phyloP scores from a whole-genome alignment of 805 yeast genomes.

The Metschnikowia koreensis region DNA sequence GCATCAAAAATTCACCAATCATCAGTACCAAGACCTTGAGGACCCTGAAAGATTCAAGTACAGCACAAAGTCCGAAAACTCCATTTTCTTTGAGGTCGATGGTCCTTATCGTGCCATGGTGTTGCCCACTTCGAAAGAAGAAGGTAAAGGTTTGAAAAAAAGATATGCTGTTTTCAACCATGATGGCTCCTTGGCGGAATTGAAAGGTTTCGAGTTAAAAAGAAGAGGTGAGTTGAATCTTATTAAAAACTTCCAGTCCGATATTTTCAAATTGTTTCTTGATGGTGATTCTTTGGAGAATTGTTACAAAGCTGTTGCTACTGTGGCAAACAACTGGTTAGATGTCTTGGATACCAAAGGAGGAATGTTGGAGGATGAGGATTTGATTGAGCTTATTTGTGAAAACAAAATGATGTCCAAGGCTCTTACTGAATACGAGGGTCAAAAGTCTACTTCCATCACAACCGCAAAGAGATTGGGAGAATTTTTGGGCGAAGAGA shows the following conservation, averaged over 20 bases:
- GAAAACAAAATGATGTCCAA: slow-evolving; percentile 96
- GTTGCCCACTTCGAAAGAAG: slow-evolving; percentile 94
- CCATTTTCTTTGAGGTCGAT: slow-evolving; percentile 96
- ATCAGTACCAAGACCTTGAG: slow-evolving; percentile 84
- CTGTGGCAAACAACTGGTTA: slow-evolving; percentile 92
- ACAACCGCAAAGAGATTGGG: slow-evolving; percentile 93
- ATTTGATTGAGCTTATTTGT: slow-evolving; percentile 89
- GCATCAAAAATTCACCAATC: slow-evolving; percentile 86
- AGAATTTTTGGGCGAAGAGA: slow-evolving; percentile 91
- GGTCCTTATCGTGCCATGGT: slow-evolving; percentile 99
- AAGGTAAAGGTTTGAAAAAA: slow-evolving; percentile 93
- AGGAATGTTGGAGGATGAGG: slow-evolving; percentile 84
- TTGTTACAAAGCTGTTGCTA: slow-evolving; percentile 88
- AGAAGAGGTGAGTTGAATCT: slow-evolving; percentile 94
- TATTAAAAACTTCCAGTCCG: slow-evolving; percentile 92
- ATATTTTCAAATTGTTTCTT: slow-evolving; percentile 85
- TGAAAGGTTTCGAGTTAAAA: slow-evolving; percentile 94
- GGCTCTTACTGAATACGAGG: slow-evolving; percentile 81
- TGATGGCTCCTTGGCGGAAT: slow-evolving; percentile 91
- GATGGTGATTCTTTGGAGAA: slow-evolving; percentile 76
- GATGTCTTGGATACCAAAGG: slow-evolving; percentile 91
- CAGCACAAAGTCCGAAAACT: slow-evolving; percentile 80
- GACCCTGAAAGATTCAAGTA: slow-evolving; percentile 70
- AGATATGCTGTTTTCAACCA: slow-evolving; percentile 96
- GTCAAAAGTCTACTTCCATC: slow-evolving; percentile 90